phyloP scores from a whole-genome alignment of 202 grass and related monocot genomes.

The Setaria viridis region DNA sequence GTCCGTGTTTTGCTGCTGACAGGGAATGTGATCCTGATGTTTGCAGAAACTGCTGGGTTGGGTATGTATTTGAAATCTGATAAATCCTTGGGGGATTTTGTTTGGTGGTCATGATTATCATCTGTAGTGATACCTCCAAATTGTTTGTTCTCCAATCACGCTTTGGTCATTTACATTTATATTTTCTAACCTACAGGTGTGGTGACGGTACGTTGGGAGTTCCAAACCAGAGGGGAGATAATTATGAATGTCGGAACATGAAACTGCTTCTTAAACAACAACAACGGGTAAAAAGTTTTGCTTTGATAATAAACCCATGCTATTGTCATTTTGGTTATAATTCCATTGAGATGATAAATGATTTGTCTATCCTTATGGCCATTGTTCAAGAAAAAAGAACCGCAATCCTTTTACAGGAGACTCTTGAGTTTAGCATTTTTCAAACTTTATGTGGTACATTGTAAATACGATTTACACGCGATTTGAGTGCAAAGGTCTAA shows the following conservation, averaged over 20 bases:
- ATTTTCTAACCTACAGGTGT: conserved; percentile 66
- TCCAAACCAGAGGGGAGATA: conserved; percentile 96
- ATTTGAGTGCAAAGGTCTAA: conserved; percentile 12
- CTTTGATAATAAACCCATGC: conserved; percentile 34
- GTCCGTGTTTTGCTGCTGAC: conserved; percentile 98
- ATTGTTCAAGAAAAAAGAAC: background rate
- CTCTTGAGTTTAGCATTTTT: conserved; percentile 27
- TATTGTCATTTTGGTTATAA: conserved; percentile 26
- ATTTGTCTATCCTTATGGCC: conserved; percentile 24
- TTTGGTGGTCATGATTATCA: conserved; percentile 23
- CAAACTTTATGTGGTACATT: conserved; percentile 23
- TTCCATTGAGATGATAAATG: conserved; percentile 17
- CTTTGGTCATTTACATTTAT: conserved; percentile 3
- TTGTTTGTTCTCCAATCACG: conserved; percentile 26
- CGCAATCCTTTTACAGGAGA: background rate
- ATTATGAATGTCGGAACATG: conserved; percentile 99
- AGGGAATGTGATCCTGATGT: conserved; percentile 99
- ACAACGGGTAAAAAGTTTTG: conserved; percentile 74
- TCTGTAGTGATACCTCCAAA: background rate
- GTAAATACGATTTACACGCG: conserved; percentile 12
- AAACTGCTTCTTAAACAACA: conserved; percentile 97
- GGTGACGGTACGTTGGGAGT: conserved; percentile 95
- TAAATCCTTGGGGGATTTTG: background rate
- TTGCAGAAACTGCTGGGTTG: conserved; percentile 97
- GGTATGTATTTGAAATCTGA: conserved; percentile 63